Percentiles rank a stretch among this genome's conserved stretches.
Conservation (phyloP, 805 yeast species). For the Wickerhamomyces queroliae region DNA sequence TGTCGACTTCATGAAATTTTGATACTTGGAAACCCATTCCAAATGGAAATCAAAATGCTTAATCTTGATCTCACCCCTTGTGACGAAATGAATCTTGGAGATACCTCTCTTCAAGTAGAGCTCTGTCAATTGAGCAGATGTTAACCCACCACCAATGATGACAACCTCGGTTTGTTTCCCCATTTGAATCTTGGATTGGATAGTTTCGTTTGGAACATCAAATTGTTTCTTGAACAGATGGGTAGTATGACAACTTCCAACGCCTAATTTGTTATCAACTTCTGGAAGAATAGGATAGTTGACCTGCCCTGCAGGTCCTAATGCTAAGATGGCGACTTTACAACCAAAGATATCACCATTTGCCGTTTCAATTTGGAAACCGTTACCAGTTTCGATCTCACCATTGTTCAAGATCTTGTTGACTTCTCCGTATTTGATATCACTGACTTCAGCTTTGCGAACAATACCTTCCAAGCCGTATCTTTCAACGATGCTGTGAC, state of each 20-base stretch:
- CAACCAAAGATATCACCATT: conserved; percentile 29
- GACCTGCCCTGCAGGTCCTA: conserved; percentile 9
- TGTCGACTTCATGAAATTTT: conserved; percentile 37
- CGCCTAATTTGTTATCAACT: conserved; percentile 3
- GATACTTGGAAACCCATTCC: conserved; percentile 46
- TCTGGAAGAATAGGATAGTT: conserved; percentile 7
- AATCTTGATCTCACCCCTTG: conserved; percentile 33
- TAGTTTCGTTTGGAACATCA: conserved; percentile 2
- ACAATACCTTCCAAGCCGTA: conserved; percentile 27
- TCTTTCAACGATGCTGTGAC: conserved; percentile 28
- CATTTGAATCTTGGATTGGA: not conserved
- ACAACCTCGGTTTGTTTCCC: conserved; percentile 8
- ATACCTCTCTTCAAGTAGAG: conserved; percentile 28
- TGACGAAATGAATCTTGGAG: conserved; percentile 26
- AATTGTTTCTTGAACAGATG: conserved; percentile 5
- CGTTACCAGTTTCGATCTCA: conserved; percentile 21
- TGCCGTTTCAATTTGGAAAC: conserved; percentile 28
- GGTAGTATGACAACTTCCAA: conserved; percentile 10
- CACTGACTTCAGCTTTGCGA: conserved; percentile 27
- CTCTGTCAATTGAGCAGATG: conserved; percentile 40
- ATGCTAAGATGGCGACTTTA: conserved; percentile 7
- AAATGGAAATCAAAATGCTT: conserved; percentile 43
- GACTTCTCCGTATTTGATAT: conserved; percentile 25
- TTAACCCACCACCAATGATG: conserved; percentile 41
- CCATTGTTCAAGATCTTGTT: conserved; percentile 12